Evolutionary conservation across 2,329 filamentous ascomycete genomes (phyloP), one percentile per base, ranked within the genome.

Genomic region (Grosmannia huntii): DNA sequence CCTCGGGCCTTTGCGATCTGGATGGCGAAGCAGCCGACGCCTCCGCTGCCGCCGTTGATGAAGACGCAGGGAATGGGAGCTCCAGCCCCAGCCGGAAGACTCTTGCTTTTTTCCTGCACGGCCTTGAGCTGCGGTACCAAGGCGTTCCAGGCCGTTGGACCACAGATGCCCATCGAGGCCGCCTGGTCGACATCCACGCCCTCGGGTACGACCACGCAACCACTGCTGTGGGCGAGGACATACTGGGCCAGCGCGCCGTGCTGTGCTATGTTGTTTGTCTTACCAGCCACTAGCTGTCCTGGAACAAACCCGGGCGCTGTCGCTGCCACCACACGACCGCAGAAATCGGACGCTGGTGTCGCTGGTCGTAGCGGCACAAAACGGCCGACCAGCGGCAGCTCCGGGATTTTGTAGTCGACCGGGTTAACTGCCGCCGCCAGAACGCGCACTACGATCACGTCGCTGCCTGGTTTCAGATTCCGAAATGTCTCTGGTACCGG

Each of bases 341-440:
- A 71, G 62, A 79, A 77, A 64, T 84, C 81, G 63, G 75, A 71
- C 21, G 75, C 74, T 0, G 75, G 75, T 1, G 70, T 75, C 21
- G 72, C 72, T 25, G 79, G 77, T 21, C 65, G 66, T 41, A 65
- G 54, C n/a, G 71, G 54, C 7, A 70, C 60, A 48, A 70, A 59
- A 25, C 70, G 69, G 5, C 73, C 67, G 38, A 72, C 62, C 48
- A 76, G 3, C 11, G 71, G 71, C 4, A 74, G 58, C 55, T 75
- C 73, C n/a, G 69, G 64, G 5, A 77, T 53, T 61, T 80, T 80
- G 72, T 74, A 73, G 66, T 80, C 77, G 59, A 73, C 72, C 0
- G 76, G 77, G 64, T 81, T 80, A 38, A 77, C 65, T 5, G 70
- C 67, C 1, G 72, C 70, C 62, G 71, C 69, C 58, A 69, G 64